Base-by-base conservation (phyloP, 345 rosid genomes). In the Psidium friedrichsthalianum region DNA sequence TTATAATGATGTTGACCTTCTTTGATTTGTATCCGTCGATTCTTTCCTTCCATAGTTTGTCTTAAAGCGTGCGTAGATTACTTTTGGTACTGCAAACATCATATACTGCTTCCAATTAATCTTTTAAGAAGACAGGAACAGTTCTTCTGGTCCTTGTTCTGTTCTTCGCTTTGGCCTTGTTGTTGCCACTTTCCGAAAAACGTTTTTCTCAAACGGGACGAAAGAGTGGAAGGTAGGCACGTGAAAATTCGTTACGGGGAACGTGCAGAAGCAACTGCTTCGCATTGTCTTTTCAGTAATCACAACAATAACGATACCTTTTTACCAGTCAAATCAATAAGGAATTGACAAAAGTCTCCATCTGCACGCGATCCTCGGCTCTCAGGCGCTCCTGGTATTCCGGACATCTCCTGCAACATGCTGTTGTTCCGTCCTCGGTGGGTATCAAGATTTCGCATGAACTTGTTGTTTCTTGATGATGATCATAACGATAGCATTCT, bases 271-370 rank as follows among this genome's bases (percentile, higher is more conserved):
- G 80, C 47, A 69, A 36, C 80, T 18, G 47, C 80, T 18, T 36
- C 59, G 21, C 47, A 36, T 6, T 36, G 2, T 32, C 22, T 61
- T 6, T 29, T 61, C 11, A 29, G 16, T 69, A 36, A 20, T 69
- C 24, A 69, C 29, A 18, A 32, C 8, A 27, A 15, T 21, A 82
- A 16, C 36, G 7, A 27, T 42, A 15, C 3, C 22, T 36, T 16
- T 1, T 42, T 18, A 40, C 24, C 18, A 51, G 51, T 85, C 83
- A 85, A 29, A 40, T 27, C 82, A 82, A 51, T 55, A 86, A 40
- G 74, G 87, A 86, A 82, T 86, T 81, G 29, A 74, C 69, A 44
- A 82, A 86, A 2, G 85, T 47, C 58, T 82, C 82, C 51, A 86
- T 56, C 11, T 82, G 87, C 74, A 27, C 64, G 25, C 53, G 5